Conservation (phyloP, 306 rosid genomes). For the Bauhinia variegata region DNA sequence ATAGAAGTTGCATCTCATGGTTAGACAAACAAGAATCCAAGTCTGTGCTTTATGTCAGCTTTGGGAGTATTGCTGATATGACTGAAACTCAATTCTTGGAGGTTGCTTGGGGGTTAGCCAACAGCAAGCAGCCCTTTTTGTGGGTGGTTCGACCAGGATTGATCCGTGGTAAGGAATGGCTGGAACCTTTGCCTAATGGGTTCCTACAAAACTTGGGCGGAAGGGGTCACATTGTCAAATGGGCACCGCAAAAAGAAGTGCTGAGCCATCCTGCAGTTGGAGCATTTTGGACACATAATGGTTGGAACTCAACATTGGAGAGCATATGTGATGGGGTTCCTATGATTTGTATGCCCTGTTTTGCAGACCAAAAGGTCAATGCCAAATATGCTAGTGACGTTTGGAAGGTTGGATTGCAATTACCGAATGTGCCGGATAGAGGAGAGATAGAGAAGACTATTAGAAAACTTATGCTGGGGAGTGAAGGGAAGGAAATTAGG, state of each 20-base stretch:
- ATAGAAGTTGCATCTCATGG: conserved; percentile 55
- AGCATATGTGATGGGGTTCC: conserved; percentile 49
- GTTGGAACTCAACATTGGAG: conserved; percentile 54
- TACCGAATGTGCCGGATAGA: conserved; percentile 47
- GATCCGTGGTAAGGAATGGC: conserved; percentile 52
- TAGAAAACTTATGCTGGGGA: conserved; percentile 40
- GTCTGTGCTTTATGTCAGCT: conserved; percentile 66
- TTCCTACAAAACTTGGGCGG: conserved; percentile 49
- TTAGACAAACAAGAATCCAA: conserved; percentile 44
- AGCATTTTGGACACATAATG: conserved; percentile 50
- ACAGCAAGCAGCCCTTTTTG: conserved; percentile 59
- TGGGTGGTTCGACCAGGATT: conserved; percentile 69
- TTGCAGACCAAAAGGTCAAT: conserved; percentile 40
- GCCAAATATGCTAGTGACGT: conserved; percentile 38
- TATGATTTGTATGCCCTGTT: conserved; percentile 44
- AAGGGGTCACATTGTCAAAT: conserved; percentile 58
- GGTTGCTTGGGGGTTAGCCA: conserved; percentile 68
- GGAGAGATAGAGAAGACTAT: conserved; percentile 51
- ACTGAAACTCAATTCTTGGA: conserved; percentile 49
- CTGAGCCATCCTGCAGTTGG: conserved; percentile 44
- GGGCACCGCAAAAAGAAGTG: conserved; percentile 77
- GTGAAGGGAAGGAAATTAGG: conserved; percentile 49
- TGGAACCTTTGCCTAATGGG: conserved; percentile 52
- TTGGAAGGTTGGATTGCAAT: conserved; percentile 52
- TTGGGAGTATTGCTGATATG: conserved; percentile 56